Percentiles rank a stretch among this genome's conserved stretches.
Conservation (phyloP, 257 asterid genomes). For the Rehmannia glutinosa region DNA sequence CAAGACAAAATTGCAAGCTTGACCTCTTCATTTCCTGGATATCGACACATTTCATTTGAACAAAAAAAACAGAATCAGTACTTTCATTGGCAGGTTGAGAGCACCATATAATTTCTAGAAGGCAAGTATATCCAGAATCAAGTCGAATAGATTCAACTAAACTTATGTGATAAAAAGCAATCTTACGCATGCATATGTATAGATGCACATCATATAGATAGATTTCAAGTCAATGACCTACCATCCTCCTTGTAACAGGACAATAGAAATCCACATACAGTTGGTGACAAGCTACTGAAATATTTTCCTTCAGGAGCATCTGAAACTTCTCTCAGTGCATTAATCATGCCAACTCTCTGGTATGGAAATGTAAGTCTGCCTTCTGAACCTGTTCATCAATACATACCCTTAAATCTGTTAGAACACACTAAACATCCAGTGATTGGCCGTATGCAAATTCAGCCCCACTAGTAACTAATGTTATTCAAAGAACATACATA, state of each 20-base stretch:
- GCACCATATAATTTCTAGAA: slow-evolving; percentile 15
- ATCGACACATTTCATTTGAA: slow-evolving; percentile 12
- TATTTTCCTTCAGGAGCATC: slow-evolving; percentile 93
- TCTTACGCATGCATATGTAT: slow-evolving; percentile 4
- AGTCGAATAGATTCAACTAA: neutral
- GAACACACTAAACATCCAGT: slow-evolving; percentile 15
- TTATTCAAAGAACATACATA: slow-evolving; percentile 1
- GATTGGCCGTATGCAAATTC: slow-evolving; percentile 9
- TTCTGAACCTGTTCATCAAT: slow-evolving; percentile 99
- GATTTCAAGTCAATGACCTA: slow-evolving; percentile 32
- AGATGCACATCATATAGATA: slow-evolving; percentile 1
- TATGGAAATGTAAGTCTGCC: slow-evolving; percentile 97
- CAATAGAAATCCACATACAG: slow-evolving; percentile 65
- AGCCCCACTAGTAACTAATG: neutral
- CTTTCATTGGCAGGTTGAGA: slow-evolving; percentile 6
- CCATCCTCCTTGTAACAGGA: slow-evolving; percentile 95
- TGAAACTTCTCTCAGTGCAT: slow-evolving; percentile 72
- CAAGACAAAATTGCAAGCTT: slow-evolving; percentile 78
- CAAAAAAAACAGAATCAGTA: neutral
- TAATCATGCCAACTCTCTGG: slow-evolving; percentile 89
- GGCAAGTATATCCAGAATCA: neutral
- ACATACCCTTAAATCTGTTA: slow-evolving; percentile 25
- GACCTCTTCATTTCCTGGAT: slow-evolving; percentile 96
- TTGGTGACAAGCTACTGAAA: slow-evolving; percentile 64
- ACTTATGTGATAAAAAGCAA: neutral